Base-by-base conservation (phyloP, 2,329 filamentous ascomycete genomes). In the Trichophaea hybrida region DNA sequence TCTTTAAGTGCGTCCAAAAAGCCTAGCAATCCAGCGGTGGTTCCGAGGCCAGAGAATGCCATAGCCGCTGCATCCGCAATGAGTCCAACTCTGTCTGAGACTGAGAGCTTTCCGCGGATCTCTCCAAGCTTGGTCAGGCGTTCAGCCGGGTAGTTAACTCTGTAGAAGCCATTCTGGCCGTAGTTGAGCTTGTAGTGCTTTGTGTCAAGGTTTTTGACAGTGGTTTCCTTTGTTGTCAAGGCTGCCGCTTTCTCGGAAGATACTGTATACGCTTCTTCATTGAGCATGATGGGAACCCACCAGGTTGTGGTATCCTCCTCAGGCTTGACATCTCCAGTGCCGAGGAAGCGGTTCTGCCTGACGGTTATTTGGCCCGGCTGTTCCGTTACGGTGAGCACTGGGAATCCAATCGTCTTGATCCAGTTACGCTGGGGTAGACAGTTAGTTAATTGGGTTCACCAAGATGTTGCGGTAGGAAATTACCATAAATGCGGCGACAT, bases 321-420 rank as follows among this genome's bases (percentile, higher is more conserved):
- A 1, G 88, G 77, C 75, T 89, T 88, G 59, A 89, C 87, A 70
- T 97, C 91, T 7, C 93, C 93, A 2, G 88, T 89, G 17, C 87
- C 88, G 24, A 98, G 77, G 79, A 96, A 98, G 60, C 93, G 85
- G 55, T 82, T 85, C 73, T 98, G 93, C 70, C 84, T 84, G 62
- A 97, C 75, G 48, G 80, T 82, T 68, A 97, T 85, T 71, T 91
- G 84, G 13, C 86, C 85, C 59, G 84, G 81, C 71, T 91, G 83
- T 73, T 97, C 93, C 24, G 84, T 79, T 13, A 97, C 80, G 1
- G 86, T 94, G 17, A 98, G 74, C 12, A 97, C 83, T 0, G 93
- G 93, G 73, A 95, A 94, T 1, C 93, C 93, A 66, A 97, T 94
- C 75, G 91, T 93, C 68, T 85, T 83, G 70, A 97, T 95, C 93